Evolutionary conservation across 1,284 basidiomycete species (phyloP), one percentile per base, ranked within the genome.

Genomic region (Grifola frondosa): DNA sequence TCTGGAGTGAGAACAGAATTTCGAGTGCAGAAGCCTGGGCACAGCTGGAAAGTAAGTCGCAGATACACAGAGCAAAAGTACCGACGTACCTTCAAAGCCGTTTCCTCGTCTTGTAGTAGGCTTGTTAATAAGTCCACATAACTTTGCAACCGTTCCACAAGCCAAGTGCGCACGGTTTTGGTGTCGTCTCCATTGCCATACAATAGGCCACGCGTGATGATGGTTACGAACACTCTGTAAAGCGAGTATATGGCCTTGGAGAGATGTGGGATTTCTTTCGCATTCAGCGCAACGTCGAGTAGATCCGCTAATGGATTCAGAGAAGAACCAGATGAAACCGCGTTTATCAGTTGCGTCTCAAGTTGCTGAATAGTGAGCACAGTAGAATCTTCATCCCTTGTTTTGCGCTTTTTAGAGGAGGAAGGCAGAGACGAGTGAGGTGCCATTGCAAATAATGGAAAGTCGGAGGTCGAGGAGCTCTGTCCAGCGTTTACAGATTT

Each of bases 251-350:
- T 73, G 0, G 80, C 81, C 58, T 87, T 91, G 44, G 86, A 87
- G 9, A 80, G 76, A 26, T 80, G 70, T 49, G 75, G 70, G 0
- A 83, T 64, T 31, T 78, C 67, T 48, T 70, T 52, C 3, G 69
- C 55, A 19, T 62, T 61, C 16, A 67, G 58, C 25, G 76, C 73
- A 25, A 89, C 66, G 12, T 80, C 69, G 40, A 93, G 63, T 6
- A 97, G 78, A 60, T 93, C 88, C 6, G 82, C 79, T 16, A 96
- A 73, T 1, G 83, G 71, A 60, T 97, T 97, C 30, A 96, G 74
- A 16, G 91, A 88, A 25, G 70, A 61, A 42, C 81, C 78, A 15
- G 67, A 55, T 16, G 70, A 58, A 3, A 78, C 64, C 0, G 85
- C 80, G 4, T 61, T 42, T 0, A 67, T 74, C 15, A 88, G 60